Percentiles rank a stretch among this genome's conserved stretches.
Conservation (phyloP, 768 basidiomycete species). For the Boletus coccyginus region DNA sequence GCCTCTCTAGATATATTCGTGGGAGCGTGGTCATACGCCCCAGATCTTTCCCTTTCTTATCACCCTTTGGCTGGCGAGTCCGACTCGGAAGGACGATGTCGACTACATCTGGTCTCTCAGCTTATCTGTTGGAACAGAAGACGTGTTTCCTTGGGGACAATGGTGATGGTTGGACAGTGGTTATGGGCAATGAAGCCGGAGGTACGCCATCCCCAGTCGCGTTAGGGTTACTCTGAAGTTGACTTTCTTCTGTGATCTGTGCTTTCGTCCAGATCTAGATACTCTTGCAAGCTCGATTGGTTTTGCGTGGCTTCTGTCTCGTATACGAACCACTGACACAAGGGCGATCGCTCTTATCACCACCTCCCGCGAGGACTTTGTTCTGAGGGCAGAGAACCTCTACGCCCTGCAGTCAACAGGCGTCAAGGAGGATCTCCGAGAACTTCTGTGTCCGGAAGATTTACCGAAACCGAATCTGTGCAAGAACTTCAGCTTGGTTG, state of each 20-base stretch:
- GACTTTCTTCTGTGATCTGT: neutral
- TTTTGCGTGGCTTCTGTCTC: conserved; percentile 71
- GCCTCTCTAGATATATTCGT: neutral
- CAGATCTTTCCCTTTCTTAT: neutral
- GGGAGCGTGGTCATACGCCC: neutral
- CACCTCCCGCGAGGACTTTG: conserved; percentile 63
- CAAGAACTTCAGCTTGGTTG: conserved; percentile 75
- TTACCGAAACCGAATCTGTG: conserved; percentile 44
- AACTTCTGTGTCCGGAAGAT: conserved; percentile 70
- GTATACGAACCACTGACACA: conserved; percentile 32
- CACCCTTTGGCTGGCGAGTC: neutral
- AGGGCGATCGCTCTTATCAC: conserved; percentile 70
- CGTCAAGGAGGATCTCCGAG: conserved; percentile 45
- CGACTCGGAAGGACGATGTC: conserved; percentile 25
- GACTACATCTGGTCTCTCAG: conserved; percentile 27
- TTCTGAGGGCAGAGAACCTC: conserved; percentile 84
- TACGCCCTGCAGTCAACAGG: conserved; percentile 65
- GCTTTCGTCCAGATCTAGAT: conserved; percentile 70
- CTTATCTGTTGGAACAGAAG: conserved; percentile 50
- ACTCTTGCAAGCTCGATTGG: conserved; percentile 82
- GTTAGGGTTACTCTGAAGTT: neutral
- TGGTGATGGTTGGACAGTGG: conserved; percentile 71
- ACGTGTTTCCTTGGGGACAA: conserved; percentile 58
- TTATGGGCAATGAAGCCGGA: conserved; percentile 96
- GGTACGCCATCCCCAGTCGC: conserved; percentile 45